Evolutionary conservation across 805 yeast species (phyloP), one percentile per base, ranked within the genome.

Genomic region (Candida rishiriensis): DNA sequence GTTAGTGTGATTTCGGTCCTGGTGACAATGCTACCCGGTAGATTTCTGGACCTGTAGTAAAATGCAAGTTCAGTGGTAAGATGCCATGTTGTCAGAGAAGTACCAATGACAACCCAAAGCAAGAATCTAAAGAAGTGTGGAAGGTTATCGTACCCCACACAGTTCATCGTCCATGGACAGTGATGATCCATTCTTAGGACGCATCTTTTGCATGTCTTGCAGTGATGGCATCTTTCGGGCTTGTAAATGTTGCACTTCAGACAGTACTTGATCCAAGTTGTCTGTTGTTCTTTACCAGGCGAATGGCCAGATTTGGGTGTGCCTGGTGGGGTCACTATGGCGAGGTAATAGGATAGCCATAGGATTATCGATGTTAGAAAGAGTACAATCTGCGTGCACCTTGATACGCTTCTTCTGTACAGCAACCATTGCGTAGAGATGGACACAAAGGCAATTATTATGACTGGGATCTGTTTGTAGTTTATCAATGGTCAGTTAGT

Each of bases 111-210:
- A 2, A 86, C 82, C 85, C 89, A 83, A 10, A 72, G 54, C 31
- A 90, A 56, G 58, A 90, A 90, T 43, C 97, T 69, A 49, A 85
- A 55, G 59, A 90, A 90, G 60, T 87, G 90, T 0, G 95, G 88
- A 61, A 79, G 70, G 57, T 90, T 90, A 0, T 64, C 61, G 58
- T 79, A 80, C 0, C 97, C 97, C 16, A 90, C 91, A 59, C 97
- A 90, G 59, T 87, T 90, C 62, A 79, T 76, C 0, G 96, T 88
- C 97, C 97, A 90, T 0, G 97, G 96, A 60, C 84, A 83, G 65
- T 89, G 97, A 60, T 89, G 97, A 61, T 89, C 97, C 97, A 89
- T 90, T 58, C 78, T 76, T 45, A 89, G 61, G n/a, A 89, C 83
- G 63, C 97, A 89, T 34, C 49, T 54, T n/a, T 76, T 70, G 57